phyloP scores from a whole-genome alignment of 2,329 filamentous ascomycete genomes.

The Phaeosphaeria sp. region DNA sequence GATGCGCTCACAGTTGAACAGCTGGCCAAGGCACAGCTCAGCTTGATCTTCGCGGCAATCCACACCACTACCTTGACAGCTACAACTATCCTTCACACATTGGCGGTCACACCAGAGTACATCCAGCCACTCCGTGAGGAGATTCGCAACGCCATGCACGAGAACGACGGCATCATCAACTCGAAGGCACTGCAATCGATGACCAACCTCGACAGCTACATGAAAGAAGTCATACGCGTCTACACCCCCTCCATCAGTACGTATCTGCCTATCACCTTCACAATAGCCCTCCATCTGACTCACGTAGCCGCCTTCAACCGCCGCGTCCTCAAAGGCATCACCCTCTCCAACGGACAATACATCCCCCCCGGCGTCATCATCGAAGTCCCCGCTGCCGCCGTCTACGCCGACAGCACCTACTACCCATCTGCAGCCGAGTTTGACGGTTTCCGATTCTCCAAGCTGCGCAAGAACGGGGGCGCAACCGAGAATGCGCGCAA shows the following conservation, averaged over 20 bases:
- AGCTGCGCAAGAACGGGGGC: constrained; percentile 32
- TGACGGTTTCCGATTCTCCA: constrained; percentile 41
- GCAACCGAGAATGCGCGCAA: constrained; percentile 35
- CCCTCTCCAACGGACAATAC: constrained; percentile 62
- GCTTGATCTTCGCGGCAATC: constrained; percentile 39
- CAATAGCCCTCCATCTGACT: constrained; percentile 1
- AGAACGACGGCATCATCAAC: constrained; percentile 42
- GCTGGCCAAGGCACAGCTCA: constrained; percentile 26
- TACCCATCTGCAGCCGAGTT: constrained; percentile 35
- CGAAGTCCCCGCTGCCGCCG: constrained; percentile 36
- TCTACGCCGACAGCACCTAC: constrained; percentile 30
- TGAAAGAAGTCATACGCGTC: constrained; percentile 43
- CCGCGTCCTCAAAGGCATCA: constrained; percentile 59
- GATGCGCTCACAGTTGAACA: constrained; percentile 7
- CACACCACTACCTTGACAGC: constrained; percentile 38
- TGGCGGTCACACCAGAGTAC: constrained; percentile 47
- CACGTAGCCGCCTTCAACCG: constrained; percentile 54
- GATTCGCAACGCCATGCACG: constrained; percentile 45
- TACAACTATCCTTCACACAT: constrained; percentile 38
- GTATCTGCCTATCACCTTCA: background rate
- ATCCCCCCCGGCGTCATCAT: constrained; percentile 45
- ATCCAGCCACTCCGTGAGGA: constrained; percentile 52
- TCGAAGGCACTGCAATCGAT: constrained; percentile 40
- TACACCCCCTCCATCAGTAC: constrained; percentile 31
- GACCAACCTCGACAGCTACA: constrained; percentile 46